Base-by-base conservation (phyloP, 768 basidiomycete genomes). In the Lactifluus rugatus region DNA sequence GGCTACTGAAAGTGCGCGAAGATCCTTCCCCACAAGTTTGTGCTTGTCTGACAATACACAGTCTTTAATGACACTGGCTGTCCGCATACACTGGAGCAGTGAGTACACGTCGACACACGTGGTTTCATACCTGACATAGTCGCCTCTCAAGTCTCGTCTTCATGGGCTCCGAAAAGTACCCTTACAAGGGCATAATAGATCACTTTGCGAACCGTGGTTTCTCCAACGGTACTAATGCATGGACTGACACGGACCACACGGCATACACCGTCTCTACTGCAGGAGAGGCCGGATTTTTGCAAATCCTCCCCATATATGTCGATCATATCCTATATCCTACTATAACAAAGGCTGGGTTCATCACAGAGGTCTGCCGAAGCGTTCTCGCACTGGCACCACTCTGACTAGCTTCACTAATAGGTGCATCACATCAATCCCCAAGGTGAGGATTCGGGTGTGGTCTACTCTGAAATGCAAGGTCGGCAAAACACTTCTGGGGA, bases 251-350 rank as follows among this genome's bases (percentile, higher is more conserved):
- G 45, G 91, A 93, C 67, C 86, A 96, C 67, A 96, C 94, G 47
- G 91, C 91, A 9, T 99, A 97, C 70, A 98, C 96, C 10, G 86
- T 95, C 55, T 87, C 89, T 3, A 98, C 95, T 9, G 96, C 96
- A 13, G 96, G 96, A 61, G 84, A 87, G 58, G 89, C 95, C 66
- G 96, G 96, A 7, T 89, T 91, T 62, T 75, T 93, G 32, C 88
- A 92, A 65, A 74, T 91, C 8, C 75, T 92, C 26, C 88, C 89
- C 19, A 85, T 98, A 64, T 99, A 92, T 66, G 75, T 98, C 28
- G 96, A 99, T 71, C 96, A 99, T 70, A 89, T 99, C 56, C 79
- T 99, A 36, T 95, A 96, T 70, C 96, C 96, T 8, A 97, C 93
- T 0, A 82, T 98, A 60, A 91, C 92, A 9, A 80, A 93, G 60